These are phyloP conservation scores for Solanum hybrid DNA, from an alignment of 305 asterid genomes.

Conservation along the genomic window DNA sequence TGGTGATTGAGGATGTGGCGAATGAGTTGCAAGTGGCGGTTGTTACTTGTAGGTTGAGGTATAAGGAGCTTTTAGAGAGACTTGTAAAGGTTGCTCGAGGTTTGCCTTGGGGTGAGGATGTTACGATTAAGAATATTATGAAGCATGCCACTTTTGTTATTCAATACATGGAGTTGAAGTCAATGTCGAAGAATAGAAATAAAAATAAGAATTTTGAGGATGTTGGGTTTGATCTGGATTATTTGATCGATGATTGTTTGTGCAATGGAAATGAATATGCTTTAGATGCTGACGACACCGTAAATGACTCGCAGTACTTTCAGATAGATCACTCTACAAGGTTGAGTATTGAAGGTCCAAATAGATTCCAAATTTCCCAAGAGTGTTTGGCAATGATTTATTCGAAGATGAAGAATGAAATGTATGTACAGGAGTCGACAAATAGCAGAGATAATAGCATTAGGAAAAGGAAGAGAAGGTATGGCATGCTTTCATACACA, in stretches of 20 bases:
- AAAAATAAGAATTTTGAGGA: conserved; percentile 20
- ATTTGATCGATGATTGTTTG: conserved; percentile 43
- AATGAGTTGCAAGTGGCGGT: conserved; percentile 39
- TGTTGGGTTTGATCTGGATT: conserved; percentile 35
- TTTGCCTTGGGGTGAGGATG: conserved; percentile 81
- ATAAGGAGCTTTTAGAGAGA: conserved; percentile 53
- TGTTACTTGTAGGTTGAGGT: conserved; percentile 49
- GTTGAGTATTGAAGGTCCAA: conserved; percentile 15
- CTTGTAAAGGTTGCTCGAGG: conserved; percentile 59
- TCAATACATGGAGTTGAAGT: conserved; percentile 80
- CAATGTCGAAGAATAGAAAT: conserved; percentile 26
- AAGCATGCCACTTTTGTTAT: conserved; percentile 60
- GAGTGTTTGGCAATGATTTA: conserved; percentile 51
- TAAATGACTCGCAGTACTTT: conserved; percentile 35
- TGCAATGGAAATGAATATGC: conserved; percentile 18
- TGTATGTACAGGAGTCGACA: conserved; percentile 20
- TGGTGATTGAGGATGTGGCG: conserved; percentile 54
- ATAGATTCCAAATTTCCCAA: conserved; percentile 37
- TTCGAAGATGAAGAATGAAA: conserved; percentile 42
- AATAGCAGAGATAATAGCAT: conserved; percentile 15
- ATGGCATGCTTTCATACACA: conserved; percentile 24
- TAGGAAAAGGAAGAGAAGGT: conserved; percentile 13
- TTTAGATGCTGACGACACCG: conserved; percentile 8
- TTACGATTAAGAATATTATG: conserved; percentile 52
- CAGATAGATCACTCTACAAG: conserved; percentile 13